phyloP scores from a whole-genome alignment of 768 basidiomycete genomes.

The Saitozyma podzolica region DNA sequence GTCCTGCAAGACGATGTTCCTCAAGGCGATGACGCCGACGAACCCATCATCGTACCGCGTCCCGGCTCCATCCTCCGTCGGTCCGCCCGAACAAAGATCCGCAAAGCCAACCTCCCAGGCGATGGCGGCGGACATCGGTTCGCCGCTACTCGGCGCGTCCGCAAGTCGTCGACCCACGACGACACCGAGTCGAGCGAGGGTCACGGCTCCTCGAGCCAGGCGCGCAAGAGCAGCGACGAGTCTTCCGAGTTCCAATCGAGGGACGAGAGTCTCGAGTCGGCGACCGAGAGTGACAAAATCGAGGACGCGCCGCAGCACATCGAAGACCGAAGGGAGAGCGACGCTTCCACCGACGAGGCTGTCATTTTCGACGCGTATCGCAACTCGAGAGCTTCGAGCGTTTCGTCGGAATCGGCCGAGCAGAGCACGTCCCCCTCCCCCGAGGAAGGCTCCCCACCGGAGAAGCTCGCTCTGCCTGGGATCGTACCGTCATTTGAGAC shows the following conservation, averaged over 20 bases:
- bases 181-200: slow-evolving; percentile 46
- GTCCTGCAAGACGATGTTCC: slow-evolving; percentile 42
- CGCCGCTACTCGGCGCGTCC: slow-evolving; percentile 56
- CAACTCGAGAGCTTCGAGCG: slow-evolving; percentile 27
- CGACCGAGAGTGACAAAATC: slow-evolving; percentile 53
- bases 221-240: slow-evolving; percentile 5
- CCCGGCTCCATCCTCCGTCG: slow-evolving; percentile 88
- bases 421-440: slow-evolving; percentile 29
- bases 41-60: slow-evolving; percentile 82
- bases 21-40: slow-evolving; percentile 70
- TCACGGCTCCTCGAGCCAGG: slow-evolving; percentile 26
- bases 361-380: slow-evolving; percentile 81
- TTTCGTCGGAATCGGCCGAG: slow-evolving; percentile 29
- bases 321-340: slow-evolving; percentile 52
- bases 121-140: slow-evolving; percentile 85
- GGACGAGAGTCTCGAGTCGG: slow-evolving; percentile 43
- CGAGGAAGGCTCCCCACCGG: slow-evolving; percentile 28
- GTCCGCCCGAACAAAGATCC: slow-evolving; percentile 90
- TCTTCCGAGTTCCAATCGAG: slow-evolving; percentile 11
- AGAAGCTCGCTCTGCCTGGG: slow-evolving; percentile 26
- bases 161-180: neutral
- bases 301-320: slow-evolving; percentile 47
- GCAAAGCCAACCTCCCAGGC: slow-evolving; percentile 73
- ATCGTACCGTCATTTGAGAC: slow-evolving; percentile 12
- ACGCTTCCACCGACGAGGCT: slow-evolving; percentile 70